These are phyloP conservation scores for Malassezia brasiliensis DNA, from an alignment of 1,284 basidiomycete species.

Conservation along the genomic window DNA sequence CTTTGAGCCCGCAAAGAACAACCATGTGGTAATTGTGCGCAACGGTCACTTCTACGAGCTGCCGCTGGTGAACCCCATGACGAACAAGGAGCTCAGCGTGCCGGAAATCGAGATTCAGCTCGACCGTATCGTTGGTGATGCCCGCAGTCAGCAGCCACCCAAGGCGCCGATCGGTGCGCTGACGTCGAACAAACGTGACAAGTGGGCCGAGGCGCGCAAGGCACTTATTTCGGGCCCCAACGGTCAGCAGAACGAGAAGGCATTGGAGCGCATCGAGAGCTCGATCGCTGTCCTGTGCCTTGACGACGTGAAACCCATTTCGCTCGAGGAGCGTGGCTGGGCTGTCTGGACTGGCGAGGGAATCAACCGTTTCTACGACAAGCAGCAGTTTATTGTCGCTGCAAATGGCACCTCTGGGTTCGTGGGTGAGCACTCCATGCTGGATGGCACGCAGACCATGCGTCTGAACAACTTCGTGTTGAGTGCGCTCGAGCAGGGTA, in stretches of 20 bases:
- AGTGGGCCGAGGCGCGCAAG: conserved; percentile 66
- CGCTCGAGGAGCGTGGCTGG: conserved; percentile 63
- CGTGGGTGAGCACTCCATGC: conserved; percentile 86
- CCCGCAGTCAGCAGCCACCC: conserved; percentile 57
- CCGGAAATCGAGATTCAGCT: conserved; percentile 75
- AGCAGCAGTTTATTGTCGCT: conserved; percentile 64
- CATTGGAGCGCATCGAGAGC: conserved; percentile 76
- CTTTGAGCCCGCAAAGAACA: conserved; percentile 65
- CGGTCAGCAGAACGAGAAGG: conserved; percentile 57
- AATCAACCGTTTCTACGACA: conserved; percentile 90
- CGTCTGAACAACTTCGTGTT: conserved; percentile 91
- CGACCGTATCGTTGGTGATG: conserved; percentile 62
- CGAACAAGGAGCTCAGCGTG: conserved; percentile 59
- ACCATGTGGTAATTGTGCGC: conserved; percentile 79
- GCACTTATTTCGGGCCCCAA: conserved; percentile 53
- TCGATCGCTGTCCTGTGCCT: conserved; percentile 78
- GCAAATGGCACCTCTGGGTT: conserved; percentile 91
- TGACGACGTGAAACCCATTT: conserved; percentile 69
- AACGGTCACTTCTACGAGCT: conserved; percentile 87
- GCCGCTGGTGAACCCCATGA: conserved; percentile 52
- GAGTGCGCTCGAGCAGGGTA: conserved; percentile 65
- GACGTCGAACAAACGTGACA: conserved; percentile 78
- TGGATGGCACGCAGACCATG: conserved; percentile 92
- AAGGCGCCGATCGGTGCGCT: conserved; percentile 65
- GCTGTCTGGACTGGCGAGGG: conserved; percentile 75